Base-by-base conservation (phyloP, 257 asterid species). In the Jaltomata sinuosa region DNA sequence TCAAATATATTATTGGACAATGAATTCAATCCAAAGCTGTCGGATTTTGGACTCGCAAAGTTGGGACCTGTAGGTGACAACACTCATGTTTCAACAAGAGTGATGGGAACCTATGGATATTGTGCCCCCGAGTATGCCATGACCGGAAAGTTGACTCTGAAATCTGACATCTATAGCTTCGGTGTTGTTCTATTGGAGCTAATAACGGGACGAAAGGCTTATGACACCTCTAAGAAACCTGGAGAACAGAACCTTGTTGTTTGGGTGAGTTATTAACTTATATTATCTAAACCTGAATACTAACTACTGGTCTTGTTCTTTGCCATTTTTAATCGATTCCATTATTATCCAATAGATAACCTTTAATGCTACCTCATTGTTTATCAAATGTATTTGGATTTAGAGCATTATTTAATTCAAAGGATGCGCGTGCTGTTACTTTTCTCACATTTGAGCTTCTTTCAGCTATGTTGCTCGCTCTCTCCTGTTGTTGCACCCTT, bases 81-180 rank as follows among this genome's bases (percentile, higher is more conserved):
- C 29, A 92, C 97, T 50, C 99, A 95, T 32, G 99, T 95, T 68
- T 94, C 98, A n/a, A 95, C 99, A 1, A 92, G 98, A 29, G 98
- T 95, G 32, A 94, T 95, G 99, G 99, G 99, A 32, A 95, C 99
- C 52, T 93, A 92, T 14, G 99, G 99, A 40, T 95, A 94, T 67
- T 95, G 98, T 80, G 98, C 98, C 27, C 99, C 99, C 0, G 99
- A 95, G 83, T 95, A 95, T 36, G 97, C 97, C 29, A 90, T 91
- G 94, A 95, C 94, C 3, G 99, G 99, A 31, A 95, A 91, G 85
- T 65, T 95, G 83, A 95, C 98, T 64, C 88, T 95, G n/a, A 94
- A 94, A 86, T 95, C 99, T 0, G 99, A 95, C 40, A 95, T 95
- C 62, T 95, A 95, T 19, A 95, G 99, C 94, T 94, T 95, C 0